phyloP scores from a whole-genome alignment of 805 yeast species.

The Suhomyces sp. region DNA sequence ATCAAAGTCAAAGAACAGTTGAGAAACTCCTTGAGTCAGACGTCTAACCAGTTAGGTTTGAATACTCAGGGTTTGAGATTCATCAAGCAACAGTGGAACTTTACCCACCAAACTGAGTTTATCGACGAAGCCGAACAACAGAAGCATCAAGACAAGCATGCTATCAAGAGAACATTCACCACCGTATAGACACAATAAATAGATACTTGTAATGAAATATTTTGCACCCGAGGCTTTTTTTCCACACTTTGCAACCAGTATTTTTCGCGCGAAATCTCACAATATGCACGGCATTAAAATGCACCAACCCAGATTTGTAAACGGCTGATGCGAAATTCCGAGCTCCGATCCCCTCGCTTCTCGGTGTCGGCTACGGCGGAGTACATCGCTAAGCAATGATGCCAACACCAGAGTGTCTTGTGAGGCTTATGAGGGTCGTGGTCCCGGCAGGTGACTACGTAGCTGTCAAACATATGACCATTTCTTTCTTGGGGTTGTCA shows the following conservation, averaged over 20 bases:
- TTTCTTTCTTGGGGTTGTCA: not conserved
- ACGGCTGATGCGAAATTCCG: not conserved
- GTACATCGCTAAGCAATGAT: not conserved
- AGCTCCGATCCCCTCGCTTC: not conserved
- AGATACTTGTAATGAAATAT: not conserved
- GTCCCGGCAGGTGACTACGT: not conserved
- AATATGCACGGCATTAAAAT: not conserved
- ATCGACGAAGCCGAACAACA: constrained; percentile 63
- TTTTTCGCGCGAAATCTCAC: not conserved
- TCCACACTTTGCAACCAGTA: not conserved
- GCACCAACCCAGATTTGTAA: not conserved
- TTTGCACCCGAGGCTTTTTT: not conserved
- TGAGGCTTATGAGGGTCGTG: not conserved
- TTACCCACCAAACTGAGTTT: constrained; percentile 69
- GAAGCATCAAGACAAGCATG: constrained; percentile 49
- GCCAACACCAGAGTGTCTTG: not conserved
- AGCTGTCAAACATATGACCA: not conserved
- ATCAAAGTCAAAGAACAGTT: constrained; percentile 60
- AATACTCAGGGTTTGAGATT: constrained; percentile 81
- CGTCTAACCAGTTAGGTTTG: constrained; percentile 66
- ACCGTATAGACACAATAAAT: constrained; percentile 31
- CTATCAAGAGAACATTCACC: constrained; percentile 72
- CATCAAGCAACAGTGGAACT: constrained; percentile 73
- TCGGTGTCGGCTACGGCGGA: not conserved
- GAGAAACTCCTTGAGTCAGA: constrained; percentile 50